phyloP scores from a whole-genome alignment of 805 yeast species.

The Candida suzukii region DNA sequence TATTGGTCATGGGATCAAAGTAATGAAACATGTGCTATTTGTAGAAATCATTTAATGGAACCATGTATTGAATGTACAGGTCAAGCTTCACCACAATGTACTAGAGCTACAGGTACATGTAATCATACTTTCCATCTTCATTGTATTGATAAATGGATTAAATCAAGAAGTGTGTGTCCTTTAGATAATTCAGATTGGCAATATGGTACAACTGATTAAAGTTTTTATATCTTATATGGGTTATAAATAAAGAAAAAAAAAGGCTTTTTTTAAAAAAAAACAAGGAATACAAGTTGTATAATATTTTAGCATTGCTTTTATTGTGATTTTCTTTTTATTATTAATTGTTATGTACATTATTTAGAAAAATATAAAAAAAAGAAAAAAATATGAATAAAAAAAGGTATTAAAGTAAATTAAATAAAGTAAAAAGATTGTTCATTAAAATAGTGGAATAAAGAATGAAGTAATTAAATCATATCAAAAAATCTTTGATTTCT shows the following conservation, averaged over 20 bases:
- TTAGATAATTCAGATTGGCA: conserved; percentile 88
- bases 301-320: no score
- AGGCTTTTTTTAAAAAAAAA: no score
- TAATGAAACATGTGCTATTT: conserved; percentile 89
- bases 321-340: no score
- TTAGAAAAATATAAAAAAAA: no score
- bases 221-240: neutral
- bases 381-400: no score
- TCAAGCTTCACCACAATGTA: conserved; percentile 61
- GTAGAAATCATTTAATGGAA: conserved; percentile 97
- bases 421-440: no score
- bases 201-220: neutral
- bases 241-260: no score
- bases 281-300: no score
- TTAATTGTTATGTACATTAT: no score
- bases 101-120: conserved; percentile 96
- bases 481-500: conserved; percentile 20
- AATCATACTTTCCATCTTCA: conserved; percentile 98
- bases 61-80: conserved; percentile 90
- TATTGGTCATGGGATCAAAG: conserved; percentile 94
- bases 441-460: no score
- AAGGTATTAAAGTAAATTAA: no score
- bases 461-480: conserved; percentile 13
- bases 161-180: conserved; percentile 94
- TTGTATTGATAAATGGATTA: conserved; percentile 93